phyloP scores from a whole-genome alignment of 176 grass and related monocot genomes.

The Stipa capillata region DNA sequence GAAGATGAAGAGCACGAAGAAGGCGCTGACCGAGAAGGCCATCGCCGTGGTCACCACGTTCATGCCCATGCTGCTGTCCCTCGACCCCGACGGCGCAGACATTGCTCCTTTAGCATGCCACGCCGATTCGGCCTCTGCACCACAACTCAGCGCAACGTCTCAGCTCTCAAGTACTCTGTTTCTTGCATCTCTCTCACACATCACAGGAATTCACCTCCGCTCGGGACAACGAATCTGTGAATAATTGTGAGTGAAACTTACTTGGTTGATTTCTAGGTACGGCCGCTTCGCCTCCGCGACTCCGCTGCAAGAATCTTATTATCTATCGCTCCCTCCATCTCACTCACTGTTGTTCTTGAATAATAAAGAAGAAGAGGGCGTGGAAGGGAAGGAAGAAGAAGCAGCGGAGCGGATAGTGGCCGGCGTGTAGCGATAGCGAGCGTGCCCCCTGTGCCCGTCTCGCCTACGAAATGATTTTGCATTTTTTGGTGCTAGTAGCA shows the following conservation, averaged over 20 bases:
- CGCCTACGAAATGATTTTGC: background rate
- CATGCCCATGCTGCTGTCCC: slow-evolving; percentile 20
- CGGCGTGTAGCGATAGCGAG: slow-evolving; percentile 14
- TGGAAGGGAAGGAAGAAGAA: background rate
- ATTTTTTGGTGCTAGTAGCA: too few species aligned
- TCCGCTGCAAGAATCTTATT: background rate
- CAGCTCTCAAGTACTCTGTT: too few species aligned
- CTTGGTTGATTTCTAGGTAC: background rate
- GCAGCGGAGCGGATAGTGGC: slow-evolving; percentile 9
- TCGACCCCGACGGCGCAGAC: background rate
- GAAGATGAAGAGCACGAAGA: slow-evolving; percentile 80
- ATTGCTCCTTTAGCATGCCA: slow-evolving; percentile 27
- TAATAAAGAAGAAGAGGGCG: background rate
- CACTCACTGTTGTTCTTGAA: too few species aligned
- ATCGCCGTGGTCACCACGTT: slow-evolving; percentile 67
- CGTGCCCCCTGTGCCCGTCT: background rate
- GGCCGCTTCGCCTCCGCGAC: background rate
- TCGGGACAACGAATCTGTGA: background rate
- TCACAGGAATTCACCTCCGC: background rate
- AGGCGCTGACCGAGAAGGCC: slow-evolving; percentile 71
- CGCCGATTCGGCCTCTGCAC: background rate
- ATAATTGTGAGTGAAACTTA: background rate
- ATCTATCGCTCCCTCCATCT: background rate
- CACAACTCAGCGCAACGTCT: too few species aligned
- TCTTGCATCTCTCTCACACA: background rate